Percentiles rank a stretch among this genome's conserved stretches.
phyloP scores from a whole-genome alignment of 2,329 filamentous ascomycete species.

The Orbilia ellipsospora region DNA sequence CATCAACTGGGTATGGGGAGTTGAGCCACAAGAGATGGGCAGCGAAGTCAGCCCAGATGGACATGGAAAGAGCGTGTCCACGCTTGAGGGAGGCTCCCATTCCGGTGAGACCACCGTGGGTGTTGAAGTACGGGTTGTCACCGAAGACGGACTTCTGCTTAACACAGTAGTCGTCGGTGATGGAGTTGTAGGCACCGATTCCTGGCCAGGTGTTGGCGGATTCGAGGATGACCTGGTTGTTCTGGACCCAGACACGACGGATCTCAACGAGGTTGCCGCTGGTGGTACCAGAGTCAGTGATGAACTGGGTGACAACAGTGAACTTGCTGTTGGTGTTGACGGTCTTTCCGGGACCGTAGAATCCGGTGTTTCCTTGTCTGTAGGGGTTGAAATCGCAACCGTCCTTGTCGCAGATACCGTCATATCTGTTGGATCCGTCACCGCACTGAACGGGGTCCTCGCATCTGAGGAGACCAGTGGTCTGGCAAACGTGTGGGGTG shows the following conservation, averaged over 20 bases:
- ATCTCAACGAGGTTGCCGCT: constrained; percentile 71
- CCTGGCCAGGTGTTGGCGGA: constrained; percentile 65
- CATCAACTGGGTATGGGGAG: constrained; percentile 70
- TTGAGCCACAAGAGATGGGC: constrained; percentile 81
- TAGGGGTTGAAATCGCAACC: constrained; percentile 78
- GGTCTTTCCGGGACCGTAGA: constrained; percentile 71
- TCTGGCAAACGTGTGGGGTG: constrained; percentile 74
- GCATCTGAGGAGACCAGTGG: constrained; percentile 67
- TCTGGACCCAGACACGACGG: constrained; percentile 74
- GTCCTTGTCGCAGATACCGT: constrained; percentile 74
- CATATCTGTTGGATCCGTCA: constrained; percentile 69
- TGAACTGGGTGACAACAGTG: constrained; percentile 76
- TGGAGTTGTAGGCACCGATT: constrained; percentile 66
- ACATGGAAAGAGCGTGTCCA: constrained; percentile 75
- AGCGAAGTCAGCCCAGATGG: constrained; percentile 74
- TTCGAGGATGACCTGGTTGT: constrained; percentile 71
- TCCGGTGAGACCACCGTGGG: constrained; percentile 68
- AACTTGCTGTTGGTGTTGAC: constrained; percentile 71
- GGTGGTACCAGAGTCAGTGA: constrained; percentile 66
- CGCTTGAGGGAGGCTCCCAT: constrained; percentile 69
- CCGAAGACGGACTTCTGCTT: constrained; percentile 69
- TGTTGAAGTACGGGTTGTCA: constrained; percentile 68
- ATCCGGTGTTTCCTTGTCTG: constrained; percentile 73
- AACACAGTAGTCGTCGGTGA: constrained; percentile 71
- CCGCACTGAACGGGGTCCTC: constrained; percentile 66